Evolutionary conservation across 495 filamentous ascomycete genomes (phyloP).

Genomic region (Durotheca rogersii): DNA sequence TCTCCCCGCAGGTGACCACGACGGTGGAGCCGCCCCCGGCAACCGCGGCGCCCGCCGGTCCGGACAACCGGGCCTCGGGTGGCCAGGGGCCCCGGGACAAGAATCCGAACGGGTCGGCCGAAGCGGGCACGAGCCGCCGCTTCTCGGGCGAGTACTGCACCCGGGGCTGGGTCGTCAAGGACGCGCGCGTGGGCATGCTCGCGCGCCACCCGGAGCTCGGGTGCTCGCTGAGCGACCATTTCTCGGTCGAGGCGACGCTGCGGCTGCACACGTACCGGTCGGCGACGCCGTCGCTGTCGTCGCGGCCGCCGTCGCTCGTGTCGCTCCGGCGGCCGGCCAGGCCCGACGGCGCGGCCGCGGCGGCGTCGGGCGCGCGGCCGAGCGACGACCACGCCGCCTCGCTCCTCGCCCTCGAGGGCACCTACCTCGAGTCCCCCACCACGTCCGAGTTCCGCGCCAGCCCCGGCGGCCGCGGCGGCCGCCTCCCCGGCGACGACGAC

Average conservation of each 20-base stretch:
- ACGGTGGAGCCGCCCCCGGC: slow-evolving; percentile 17
- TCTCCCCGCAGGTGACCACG: slow-evolving; percentile 31
- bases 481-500: slow-evolving; percentile 33
- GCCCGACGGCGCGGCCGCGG: slow-evolving; percentile 7
- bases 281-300: neutral
- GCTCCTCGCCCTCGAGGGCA: slow-evolving; percentile 42
- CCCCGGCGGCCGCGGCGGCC: slow-evolving; percentile 23
- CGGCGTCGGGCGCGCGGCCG: slow-evolving; percentile 13
- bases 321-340: slow-evolving; percentile 19
- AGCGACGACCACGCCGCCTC: slow-evolving; percentile 20
- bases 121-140: slow-evolving; percentile 18
- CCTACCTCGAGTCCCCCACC: slow-evolving; percentile 42
- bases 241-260: slow-evolving; percentile 74
- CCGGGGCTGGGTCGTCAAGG: slow-evolving; percentile 65
- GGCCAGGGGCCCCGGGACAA: too few species aligned
- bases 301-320: slow-evolving; percentile 4
- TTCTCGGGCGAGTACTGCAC: slow-evolving; percentile 25
- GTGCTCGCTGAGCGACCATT: slow-evolving; percentile 91
- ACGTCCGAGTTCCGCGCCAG: slow-evolving; percentile 26
- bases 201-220: slow-evolving; percentile 75
- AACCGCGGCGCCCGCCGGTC: neutral
- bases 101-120: slow-evolving; percentile 16
- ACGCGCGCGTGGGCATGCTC: slow-evolving; percentile 74
- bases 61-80: neutral
- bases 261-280: slow-evolving; percentile 38